Base-by-base conservation (phyloP, 1,284 basidiomycete species). In the Sporisorium reilianum region DNA sequence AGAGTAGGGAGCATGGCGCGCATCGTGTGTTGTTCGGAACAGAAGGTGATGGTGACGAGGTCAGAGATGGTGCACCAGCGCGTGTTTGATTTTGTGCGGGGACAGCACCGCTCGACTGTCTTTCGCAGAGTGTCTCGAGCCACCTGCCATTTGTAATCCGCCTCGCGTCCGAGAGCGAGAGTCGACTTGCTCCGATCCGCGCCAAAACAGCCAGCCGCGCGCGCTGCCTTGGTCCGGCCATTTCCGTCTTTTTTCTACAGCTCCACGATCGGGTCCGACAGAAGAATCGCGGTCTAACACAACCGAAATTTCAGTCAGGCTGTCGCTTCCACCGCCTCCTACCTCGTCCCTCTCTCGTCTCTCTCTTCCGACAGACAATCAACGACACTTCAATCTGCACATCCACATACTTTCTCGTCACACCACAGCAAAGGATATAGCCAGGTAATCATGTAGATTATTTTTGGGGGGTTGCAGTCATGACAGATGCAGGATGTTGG, bases 381-480 rank as follows among this genome's bases (percentile, higher is more conserved):
- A 20, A 41, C 40, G 41, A 10, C 5, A 20, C 26, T 38, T 7
- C 12, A 44, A 50, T 23, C 12, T 38, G 10, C 42, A 42, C 34
- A n/a, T n/a, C 16, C 38, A 54, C 23, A 32, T 23, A 50, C 40
- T 40, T n/a, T 22, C 20, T 30, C 25, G 42, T 41, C 23, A 14
- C 44, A 41, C 9, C 14, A 52, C 20, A 20, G 26, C 28, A 14
- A 10, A n/a, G 8, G 25, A 12, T 28, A 42, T 56, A 64, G 62
- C 62, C 62, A 70, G 67, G 67, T 70, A 70, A 70, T 64, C 67
- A 48, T 60, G 46, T 70, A 56, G 67, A 70, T 67, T 67, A 70
- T 55, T 64, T 70, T 71, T 58, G 59, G 62, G 60, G 62, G 55
- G 49, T 55, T 65, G 68, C 62, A 65, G 30, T 56, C 66, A 62